Conservation (phyloP, 176 grass and related monocot species). For the Carex cristatella region DNA sequence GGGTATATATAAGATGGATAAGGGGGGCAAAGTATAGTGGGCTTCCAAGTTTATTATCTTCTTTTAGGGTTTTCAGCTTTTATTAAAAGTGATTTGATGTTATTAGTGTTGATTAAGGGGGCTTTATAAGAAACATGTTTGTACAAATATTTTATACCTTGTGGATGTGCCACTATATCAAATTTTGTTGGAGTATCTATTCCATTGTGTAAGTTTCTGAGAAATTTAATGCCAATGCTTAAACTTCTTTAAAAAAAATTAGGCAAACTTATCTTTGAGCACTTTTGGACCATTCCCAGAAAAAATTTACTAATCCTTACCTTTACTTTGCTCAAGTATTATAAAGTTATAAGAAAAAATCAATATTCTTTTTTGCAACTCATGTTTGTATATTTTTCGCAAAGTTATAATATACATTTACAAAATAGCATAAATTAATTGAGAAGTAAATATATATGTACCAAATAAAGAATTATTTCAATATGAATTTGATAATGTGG, state of each 20-base stretch:
- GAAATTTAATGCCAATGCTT: background rate
- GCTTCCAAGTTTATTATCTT: constrained; percentile 27
- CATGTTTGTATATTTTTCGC: background rate
- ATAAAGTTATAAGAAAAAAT: background rate
- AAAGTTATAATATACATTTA: background rate
- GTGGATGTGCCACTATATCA: constrained; percentile 16
- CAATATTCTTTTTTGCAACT: background rate
- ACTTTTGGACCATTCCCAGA: background rate
- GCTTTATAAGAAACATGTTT: constrained; percentile 8
- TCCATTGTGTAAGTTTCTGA: background rate
- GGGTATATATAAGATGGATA: constrained; percentile 53
- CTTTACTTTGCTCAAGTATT: background rate
- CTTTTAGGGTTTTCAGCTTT: constrained; percentile 19
- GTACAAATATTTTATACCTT: constrained; percentile 18
- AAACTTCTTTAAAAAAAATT: background rate
- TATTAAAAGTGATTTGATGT: background rate
- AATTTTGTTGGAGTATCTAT: constrained; percentile 27
- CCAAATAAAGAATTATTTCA: background rate
- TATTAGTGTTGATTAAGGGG: constrained; percentile 4
- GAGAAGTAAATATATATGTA: background rate
- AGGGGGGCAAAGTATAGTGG: background rate
- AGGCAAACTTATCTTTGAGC: background rate
- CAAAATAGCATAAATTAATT: background rate
- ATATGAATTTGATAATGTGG: constrained; percentile 1
- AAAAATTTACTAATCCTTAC: background rate